Evolutionary conservation across 2,329 filamentous ascomycete species (phyloP).

Genomic region (Ceratocystiopsis sp.): DNA sequence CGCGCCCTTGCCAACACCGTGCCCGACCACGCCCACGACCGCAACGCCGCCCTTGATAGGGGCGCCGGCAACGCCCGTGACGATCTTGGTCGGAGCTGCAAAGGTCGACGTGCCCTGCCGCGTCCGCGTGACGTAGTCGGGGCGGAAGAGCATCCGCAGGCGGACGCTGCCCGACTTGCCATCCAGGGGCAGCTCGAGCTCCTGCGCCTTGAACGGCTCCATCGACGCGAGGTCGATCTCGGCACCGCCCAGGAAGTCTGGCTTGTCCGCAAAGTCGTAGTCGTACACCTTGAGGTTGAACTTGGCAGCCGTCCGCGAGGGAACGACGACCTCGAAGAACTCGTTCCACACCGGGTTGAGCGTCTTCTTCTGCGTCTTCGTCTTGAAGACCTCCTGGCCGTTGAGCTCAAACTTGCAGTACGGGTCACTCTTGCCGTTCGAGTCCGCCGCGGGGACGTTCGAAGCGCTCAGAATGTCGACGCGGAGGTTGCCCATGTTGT

Average conservation of each 20-base stretch:
- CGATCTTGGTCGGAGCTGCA: conserved; percentile 80
- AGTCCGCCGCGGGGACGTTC: conserved; percentile 82
- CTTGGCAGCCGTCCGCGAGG: conserved; percentile 69
- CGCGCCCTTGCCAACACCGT: conserved; percentile 74
- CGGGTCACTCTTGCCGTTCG: conserved; percentile 92
- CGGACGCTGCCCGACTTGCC: conserved; percentile 78
- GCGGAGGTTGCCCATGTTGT: conserved; percentile 91
- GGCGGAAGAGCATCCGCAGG: conserved; percentile 78
- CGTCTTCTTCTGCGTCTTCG: conserved; percentile 92
- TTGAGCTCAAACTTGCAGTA: conserved; percentile 92
- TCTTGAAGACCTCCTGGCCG: conserved; percentile 83
- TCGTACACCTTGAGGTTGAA: conserved; percentile 78
- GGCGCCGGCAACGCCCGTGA: conserved; percentile 62
- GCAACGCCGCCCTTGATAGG: conserved; percentile 86
- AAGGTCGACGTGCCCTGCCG: conserved; percentile 88
- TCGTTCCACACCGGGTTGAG: conserved; percentile 92
- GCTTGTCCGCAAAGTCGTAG: conserved; percentile 93
- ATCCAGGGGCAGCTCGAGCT: conserved; percentile 59
- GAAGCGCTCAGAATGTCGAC: conserved; percentile 81
- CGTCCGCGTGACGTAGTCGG: conserved; percentile 73
- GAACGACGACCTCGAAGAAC: conserved; percentile 70
- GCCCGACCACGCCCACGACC: conserved; percentile 53
- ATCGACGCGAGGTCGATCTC: conserved; percentile 60
- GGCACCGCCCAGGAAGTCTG: conserved; percentile 70
- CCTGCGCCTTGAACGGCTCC: conserved; percentile 70